Evolutionary conservation across 2,329 filamentous ascomycete species (phyloP).

Genomic region (Talaromyces albobiverticillius): DNA sequence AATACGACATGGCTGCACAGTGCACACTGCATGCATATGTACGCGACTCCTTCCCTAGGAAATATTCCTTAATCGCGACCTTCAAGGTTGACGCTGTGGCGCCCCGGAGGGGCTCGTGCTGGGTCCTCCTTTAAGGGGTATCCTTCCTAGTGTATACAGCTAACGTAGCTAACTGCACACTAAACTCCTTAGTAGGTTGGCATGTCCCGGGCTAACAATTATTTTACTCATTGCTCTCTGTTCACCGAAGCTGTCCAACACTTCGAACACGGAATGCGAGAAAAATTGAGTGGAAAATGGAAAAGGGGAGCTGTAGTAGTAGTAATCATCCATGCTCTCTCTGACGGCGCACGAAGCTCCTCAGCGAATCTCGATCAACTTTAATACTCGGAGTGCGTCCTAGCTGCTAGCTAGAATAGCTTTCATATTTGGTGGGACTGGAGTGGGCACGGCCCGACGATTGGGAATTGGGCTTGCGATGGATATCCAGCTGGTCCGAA

Average conservation of each 20-base stretch:
- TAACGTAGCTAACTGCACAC: background rate
- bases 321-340: too few species aligned
- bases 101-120: conserved; percentile 11
- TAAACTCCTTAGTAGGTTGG: background rate
- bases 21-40: background rate
- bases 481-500: background rate
- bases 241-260: too few species aligned
- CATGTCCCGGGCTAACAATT: too few species aligned
- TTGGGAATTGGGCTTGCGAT: background rate
- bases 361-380: too few species aligned
- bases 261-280: too few species aligned
- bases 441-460: background rate
- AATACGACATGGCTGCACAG: background rate
- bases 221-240: too few species aligned
- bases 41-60: background rate
- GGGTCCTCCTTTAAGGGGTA: conserved; percentile 9
- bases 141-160: background rate
- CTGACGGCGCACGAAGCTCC: too few species aligned
- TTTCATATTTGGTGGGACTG: too few species aligned
- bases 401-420: too few species aligned
- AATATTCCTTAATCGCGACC: background rate
- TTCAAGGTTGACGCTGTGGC: conserved; percentile 4
- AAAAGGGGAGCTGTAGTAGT: too few species aligned
- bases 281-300: too few species aligned
- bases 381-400: too few species aligned